Base-by-base conservation (phyloP, 1,139 yeast genomes). In the Debaryomyces nepalensis region DNA sequence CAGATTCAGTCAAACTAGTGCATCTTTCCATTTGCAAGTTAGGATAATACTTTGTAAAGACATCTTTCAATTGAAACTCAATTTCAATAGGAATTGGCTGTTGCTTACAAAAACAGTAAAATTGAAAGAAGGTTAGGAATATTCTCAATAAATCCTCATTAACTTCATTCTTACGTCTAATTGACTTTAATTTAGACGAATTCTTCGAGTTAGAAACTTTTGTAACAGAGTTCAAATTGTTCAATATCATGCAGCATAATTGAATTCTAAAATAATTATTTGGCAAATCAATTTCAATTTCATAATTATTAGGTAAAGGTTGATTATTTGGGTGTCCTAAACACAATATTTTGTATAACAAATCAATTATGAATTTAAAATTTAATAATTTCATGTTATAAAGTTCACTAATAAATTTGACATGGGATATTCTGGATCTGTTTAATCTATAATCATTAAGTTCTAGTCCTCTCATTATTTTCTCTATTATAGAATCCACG, bases 251-350 rank as follows among this genome's bases (percentile, higher is more conserved):
- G 39, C 74, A 68, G 33, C 69, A 63, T 54, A 90, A 61, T 36
- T 82, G 81, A 22, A 89, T 68, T 46, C 96, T 73, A 60, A 89
- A 88, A 55, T 83, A 87, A 52, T 87, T 84, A 53, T 81, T 76
- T 0, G 84, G 83, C 8, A 68, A 68, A 62, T 90, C 97, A 16
- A 75, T 42, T n/a, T 49, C 55, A 12, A 71, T 72, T 15, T 70
- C 63, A 26, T 59, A 49, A 21, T 58, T 61, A 16, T 64, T 62
- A 0, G 82, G 83, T 14, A 67, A 66, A 1, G 95, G 91, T 47
- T 75, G 78, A 42, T 81, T 82, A 43, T 75, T 72, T 0, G 80
- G 77, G 63, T 88, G 85, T 0, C 96, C 97, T 59, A 68, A 79
- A 26, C 84, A 79, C 3, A 89, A 45, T 10, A 87, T 72, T 48